A percentile compares a stretch with the other conserved stretches of the same genome.
These are phyloP conservation scores for Kodamaea plutei DNA, from an alignment of 1,139 yeast genomes.

Conservation along the genomic window DNA sequence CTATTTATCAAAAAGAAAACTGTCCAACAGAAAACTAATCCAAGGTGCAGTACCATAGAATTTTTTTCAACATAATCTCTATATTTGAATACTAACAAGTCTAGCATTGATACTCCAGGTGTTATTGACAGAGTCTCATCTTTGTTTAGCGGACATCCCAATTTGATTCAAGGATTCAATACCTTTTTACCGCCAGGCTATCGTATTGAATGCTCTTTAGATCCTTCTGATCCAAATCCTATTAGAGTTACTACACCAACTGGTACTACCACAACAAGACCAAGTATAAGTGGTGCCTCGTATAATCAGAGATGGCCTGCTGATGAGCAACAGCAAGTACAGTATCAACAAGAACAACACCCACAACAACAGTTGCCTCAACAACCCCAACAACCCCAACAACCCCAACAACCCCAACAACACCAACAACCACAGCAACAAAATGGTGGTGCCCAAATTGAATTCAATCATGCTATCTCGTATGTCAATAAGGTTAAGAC, in stretches of 20 bases:
- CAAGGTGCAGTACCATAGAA: too few species aligned
- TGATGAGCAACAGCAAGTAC: slow-evolving; percentile 18
- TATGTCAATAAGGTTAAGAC: slow-evolving; percentile 95
- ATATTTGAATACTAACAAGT: too few species aligned
- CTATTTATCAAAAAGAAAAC: too few species aligned
- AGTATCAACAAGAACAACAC: slow-evolving; percentile 13
- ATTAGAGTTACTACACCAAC: slow-evolving; percentile 94
- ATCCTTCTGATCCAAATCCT: slow-evolving; percentile 88
- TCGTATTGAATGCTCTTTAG: slow-evolving; percentile 85
- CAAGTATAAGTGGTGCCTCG: slow-evolving; percentile 35
- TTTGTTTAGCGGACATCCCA: slow-evolving; percentile 87
- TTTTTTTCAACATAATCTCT: too few species aligned
- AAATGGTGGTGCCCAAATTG: slow-evolving; percentile 72
- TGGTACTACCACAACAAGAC: slow-evolving; percentile 70
- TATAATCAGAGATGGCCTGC: slow-evolving; percentile 27
- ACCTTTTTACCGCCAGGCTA: slow-evolving; percentile 97
- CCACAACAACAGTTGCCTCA: slow-evolving; percentile 16
- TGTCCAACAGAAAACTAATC: too few species aligned
- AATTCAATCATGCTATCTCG: slow-evolving; percentile 93
- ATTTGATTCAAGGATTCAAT: slow-evolving; percentile 91
- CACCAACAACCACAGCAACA: slow-evolving; percentile 14
- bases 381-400: slow-evolving; percentile 13
- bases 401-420: slow-evolving; percentile 29
- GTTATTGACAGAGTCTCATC: slow-evolving; percentile 93
- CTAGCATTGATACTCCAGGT: slow-evolving; percentile 95